Evolutionary conservation across 106 monocot genomes (phyloP).

Genomic region (Allium sativum): DNA sequence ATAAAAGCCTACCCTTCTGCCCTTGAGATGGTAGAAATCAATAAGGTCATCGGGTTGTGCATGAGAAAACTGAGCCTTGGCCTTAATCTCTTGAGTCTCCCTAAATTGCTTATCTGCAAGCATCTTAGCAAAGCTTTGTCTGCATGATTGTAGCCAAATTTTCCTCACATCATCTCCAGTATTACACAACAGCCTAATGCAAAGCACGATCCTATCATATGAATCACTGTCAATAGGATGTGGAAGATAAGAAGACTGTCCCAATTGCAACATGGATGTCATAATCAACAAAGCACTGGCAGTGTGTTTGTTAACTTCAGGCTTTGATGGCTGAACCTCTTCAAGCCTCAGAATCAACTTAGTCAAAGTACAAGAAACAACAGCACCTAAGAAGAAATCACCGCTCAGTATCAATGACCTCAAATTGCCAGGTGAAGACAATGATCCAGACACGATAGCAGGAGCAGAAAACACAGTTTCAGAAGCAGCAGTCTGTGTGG

Average conservation of each 20-base stretch:
- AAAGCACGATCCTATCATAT: conserved; percentile 74
- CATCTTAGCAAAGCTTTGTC: conserved; percentile 84
- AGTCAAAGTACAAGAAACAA: conserved; percentile 67
- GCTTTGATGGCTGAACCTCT: conserved; percentile 71
- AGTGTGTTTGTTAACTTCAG: conserved; percentile 50
- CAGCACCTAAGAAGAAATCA: conserved; percentile 84
- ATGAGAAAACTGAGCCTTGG: conserved; percentile 66
- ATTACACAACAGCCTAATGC: conserved; percentile 81
- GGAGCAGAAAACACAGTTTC: conserved; percentile 59
- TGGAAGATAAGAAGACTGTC: conserved; percentile 60
- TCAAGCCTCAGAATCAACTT: conserved; percentile 78
- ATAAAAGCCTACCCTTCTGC: conserved; percentile 52
- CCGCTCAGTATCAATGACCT: conserved; percentile 74
- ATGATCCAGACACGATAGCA: conserved; percentile 36
- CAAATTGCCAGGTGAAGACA: conserved; percentile 53
- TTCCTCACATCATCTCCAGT: conserved; percentile 82
- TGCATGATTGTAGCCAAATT: conserved; percentile 82
- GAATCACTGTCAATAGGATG: conserved; percentile 89
- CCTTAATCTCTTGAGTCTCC: conserved; percentile 79
- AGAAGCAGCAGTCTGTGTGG: conserved; percentile 87
- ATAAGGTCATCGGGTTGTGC: conserved; percentile 97
- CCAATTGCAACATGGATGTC: conserved; percentile 35
- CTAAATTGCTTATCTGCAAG: conserved; percentile 83
- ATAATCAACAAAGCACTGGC: conserved; percentile 53
- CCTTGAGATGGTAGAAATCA: conserved; percentile 95